Evolutionary conservation across 192 early-diverging fungal species (phyloP), one percentile per base, ranked within the genome.

Genomic region (Haplosporangium gracile): DNA sequence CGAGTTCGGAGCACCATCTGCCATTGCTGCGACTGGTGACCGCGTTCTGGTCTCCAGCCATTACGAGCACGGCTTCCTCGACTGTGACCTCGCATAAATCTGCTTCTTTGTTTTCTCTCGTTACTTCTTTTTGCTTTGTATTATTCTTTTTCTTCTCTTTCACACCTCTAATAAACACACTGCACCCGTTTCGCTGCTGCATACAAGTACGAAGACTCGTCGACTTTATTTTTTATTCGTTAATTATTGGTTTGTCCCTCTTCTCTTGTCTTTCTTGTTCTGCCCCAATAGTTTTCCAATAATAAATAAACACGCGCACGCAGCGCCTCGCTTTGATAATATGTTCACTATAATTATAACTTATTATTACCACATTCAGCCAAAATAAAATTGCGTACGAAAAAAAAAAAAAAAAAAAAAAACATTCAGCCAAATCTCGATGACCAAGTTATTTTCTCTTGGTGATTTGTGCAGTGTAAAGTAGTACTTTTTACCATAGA

Each of bases 1-100:
- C 34, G 84, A 86, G 18, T 86, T 86, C 75, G 84, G 84, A 34
- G 24, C 84, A 9, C 84, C 84, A 10, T 80, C 78, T 1, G 84
- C 84, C 3, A 78, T 86, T 55, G 84, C 84, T 10, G 63, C 73
- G 2, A 29, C 60, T 26, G 49, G 63, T 8, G 72, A 78, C 68
- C 75, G 84, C n/a, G 76, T 70, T 29, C 72, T 86, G 57, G 72
- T 86, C 51, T 74, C 84, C 18, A 80, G 84, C 70, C 71, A 77
- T 40, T 86, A 81, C 68, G 79, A 80, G 29, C n/a, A 80, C 2
- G 79, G 79, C 11, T 86, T 86, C 45, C 65, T 86, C 36, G 84
- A 86, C 57, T 86, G 84, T 68, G 57, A 70, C 53, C 69, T 86
- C 47, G 24, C 74, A 26, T 29, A 65, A 65, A 5, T 10, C 6